phyloP scores from a whole-genome alignment of 345 rosid species.

The Citrus mangshanensis region DNA sequence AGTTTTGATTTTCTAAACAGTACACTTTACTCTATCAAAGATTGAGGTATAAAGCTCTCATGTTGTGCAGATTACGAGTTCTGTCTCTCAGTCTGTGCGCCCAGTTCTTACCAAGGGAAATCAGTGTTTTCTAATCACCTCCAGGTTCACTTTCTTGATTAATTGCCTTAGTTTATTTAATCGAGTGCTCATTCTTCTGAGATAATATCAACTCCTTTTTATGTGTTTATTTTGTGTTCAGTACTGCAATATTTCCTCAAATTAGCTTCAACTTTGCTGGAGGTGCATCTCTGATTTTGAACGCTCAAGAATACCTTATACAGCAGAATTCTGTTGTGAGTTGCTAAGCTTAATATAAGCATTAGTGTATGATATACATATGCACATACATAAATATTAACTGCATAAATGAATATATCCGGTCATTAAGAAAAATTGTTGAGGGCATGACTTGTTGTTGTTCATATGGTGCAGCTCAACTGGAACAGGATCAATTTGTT shows the following conservation, averaged over 20 bases:
- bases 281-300: conserved; percentile 72
- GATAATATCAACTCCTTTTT: conserved; percentile 10
- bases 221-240: conserved; percentile 30
- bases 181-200: not conserved
- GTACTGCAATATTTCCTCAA: conserved; percentile 75
- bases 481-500: not conserved
- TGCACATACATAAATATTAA: not conserved
- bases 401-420: not conserved
- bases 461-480: not conserved
- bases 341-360: conserved; percentile 14
- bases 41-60: not conserved
- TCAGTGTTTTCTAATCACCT: conserved; percentile 56
- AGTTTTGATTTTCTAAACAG: not conserved
- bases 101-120: conserved; percentile 57
- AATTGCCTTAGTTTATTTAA: conserved; percentile 2
- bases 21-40: not conserved
- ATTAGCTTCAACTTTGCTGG: conserved; percentile 90
- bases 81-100: conserved; percentile 56
- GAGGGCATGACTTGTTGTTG: not conserved
- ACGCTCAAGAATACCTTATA: conserved; percentile 77
- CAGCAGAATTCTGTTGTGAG: conserved; percentile 78
- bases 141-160: conserved; percentile 51
- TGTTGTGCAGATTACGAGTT: conserved; percentile 57
- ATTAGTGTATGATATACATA: not conserved
- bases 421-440: not conserved